A percentile compares a stretch with the other conserved stretches of the same genome.
Conservation (phyloP, 306 rosid genomes). For the Cicer cuneatum region DNA sequence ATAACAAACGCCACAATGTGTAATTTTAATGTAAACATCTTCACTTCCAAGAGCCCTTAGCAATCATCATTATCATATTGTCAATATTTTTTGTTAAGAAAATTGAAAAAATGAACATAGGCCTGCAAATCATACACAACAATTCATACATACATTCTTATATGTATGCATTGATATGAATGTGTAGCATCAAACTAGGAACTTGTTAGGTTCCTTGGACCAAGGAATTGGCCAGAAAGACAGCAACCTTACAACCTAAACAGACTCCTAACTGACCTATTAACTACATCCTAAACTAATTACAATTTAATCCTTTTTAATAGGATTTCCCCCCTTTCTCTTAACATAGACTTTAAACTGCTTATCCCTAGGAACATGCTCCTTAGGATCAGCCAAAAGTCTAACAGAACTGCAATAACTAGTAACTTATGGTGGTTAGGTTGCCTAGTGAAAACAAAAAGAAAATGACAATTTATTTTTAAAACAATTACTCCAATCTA, state of each 20-base stretch:
- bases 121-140: not conserved
- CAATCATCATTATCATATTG: conserved; percentile 37
- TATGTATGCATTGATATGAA: not conserved
- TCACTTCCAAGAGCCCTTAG: conserved; percentile 65
- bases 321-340: too few relatives aligned
- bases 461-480: not conserved
- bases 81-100: not conserved
- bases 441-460: not conserved
- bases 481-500: not conserved
- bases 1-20: conserved; percentile 82
- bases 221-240: too few relatives aligned
- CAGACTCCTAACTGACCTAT: too few relatives aligned
- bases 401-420: not conserved
- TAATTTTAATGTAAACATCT: conserved; percentile 70
- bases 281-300: too few relatives aligned
- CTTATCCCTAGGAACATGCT: too few relatives aligned
- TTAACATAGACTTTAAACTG: too few relatives aligned
- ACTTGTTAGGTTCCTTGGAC: too few relatives aligned
- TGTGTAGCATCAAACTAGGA: conserved; percentile 10
- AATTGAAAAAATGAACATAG: not conserved
- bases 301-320: too few relatives aligned
- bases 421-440: not conserved
- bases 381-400: too few relatives aligned
- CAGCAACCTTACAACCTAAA: too few relatives aligned
- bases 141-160: not conserved